Conservation (phyloP, 116 monocot species). For the Posidonia oceanica region DNA sequence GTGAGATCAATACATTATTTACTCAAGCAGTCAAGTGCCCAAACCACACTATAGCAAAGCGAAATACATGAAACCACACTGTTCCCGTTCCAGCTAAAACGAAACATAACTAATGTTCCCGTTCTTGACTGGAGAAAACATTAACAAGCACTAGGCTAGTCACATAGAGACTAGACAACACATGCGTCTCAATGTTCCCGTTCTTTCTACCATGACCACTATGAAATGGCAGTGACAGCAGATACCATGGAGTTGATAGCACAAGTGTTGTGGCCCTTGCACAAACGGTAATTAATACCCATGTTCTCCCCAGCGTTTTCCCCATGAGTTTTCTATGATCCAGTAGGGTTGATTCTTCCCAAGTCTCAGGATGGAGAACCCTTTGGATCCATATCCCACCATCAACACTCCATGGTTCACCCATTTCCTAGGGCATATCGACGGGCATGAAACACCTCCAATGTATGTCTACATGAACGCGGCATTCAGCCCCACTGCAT, state of each 20-base stretch:
- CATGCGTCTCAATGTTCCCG: neutral
- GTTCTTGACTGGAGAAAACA: too few relatives aligned
- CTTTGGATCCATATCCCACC: constrained; percentile 62
- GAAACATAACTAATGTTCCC: too few relatives aligned
- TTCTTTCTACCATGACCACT: neutral
- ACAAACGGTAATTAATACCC: constrained; percentile 41
- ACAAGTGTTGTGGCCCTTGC: constrained; percentile 33
- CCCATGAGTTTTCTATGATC: constrained; percentile 93
- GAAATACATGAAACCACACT: too few relatives aligned
- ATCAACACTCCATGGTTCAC: constrained; percentile 79
- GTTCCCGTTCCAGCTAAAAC: too few relatives aligned
- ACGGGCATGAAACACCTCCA: constrained; percentile 67
- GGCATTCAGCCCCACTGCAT: constrained; percentile 61
- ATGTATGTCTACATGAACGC: constrained; percentile 88
- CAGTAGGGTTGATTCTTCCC: constrained; percentile 61
- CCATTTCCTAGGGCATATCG: constrained; percentile 42
- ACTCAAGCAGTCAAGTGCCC: too few relatives aligned
- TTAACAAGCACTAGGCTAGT: too few relatives aligned
- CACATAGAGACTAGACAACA: too few relatives aligned
- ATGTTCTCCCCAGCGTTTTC: constrained; percentile 51
- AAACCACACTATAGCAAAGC: too few relatives aligned
- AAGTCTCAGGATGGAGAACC: constrained; percentile 52
- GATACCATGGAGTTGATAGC: constrained; percentile 55
- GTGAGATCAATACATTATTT: too few relatives aligned
- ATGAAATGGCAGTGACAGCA: constrained; percentile 22